These are phyloP conservation scores for Alnus glutinosa DNA, from an alignment of 306 rosid species.

Conservation along the genomic window DNA sequence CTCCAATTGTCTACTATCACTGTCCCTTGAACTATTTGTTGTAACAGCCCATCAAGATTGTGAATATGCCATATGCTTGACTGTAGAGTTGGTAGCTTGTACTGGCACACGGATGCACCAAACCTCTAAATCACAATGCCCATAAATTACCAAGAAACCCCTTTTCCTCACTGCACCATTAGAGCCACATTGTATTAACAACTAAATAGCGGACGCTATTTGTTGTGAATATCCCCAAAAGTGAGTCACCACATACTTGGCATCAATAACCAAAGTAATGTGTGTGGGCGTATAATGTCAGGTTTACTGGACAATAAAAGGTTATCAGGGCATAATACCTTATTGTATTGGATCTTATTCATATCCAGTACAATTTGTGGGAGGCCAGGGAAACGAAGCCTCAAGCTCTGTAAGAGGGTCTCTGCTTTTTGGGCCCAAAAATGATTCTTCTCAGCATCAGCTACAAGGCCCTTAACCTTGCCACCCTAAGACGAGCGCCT, in stretches of 20 bases:
- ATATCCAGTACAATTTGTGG: conserved; percentile 91
- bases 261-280: background rate
- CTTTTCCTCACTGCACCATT: background rate
- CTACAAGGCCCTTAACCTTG: conserved; percentile 84
- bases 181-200: background rate
- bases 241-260: background rate
- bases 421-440: conserved; percentile 70
- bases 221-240: background rate
- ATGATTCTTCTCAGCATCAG: conserved; percentile 53
- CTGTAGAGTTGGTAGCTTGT: background rate
- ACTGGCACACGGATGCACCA: background rate
- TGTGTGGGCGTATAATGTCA: background rate
- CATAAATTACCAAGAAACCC: background rate
- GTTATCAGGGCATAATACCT: conserved; percentile 39
- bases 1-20: background rate
- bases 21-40: background rate
- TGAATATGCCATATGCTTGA: background rate
- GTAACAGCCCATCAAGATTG: background rate
- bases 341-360: conserved; percentile 88
- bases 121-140: background rate
- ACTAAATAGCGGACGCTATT: background rate
- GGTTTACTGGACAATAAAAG: conserved; percentile 1
- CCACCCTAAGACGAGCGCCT: conserved; percentile 89
- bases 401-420: conserved; percentile 72
- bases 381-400: conserved; percentile 80